phyloP scores from a whole-genome alignment of 2,329 filamentous ascomycete species.

The Fusarium praegraminearum region DNA sequence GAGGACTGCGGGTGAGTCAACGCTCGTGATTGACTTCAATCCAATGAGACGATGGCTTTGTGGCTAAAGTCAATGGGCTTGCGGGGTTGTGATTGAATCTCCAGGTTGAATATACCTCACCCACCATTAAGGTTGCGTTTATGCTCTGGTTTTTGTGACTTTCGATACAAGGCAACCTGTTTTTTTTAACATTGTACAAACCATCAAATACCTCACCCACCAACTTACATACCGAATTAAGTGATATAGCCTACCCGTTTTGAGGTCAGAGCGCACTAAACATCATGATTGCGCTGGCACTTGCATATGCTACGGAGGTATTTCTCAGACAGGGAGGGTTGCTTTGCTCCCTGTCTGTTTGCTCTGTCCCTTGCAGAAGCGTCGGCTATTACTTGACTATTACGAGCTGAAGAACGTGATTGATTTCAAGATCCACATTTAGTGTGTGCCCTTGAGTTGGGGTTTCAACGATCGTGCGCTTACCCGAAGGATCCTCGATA shows the following conservation, averaged over 20 bases:
- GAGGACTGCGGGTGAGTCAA: neutral
- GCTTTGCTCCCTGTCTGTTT: constrained; percentile 1
- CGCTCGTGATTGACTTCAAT: neutral
- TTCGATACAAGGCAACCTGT: too few species aligned
- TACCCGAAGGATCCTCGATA: constrained; percentile 17
- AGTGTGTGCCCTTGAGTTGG: neutral
- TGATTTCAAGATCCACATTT: constrained; percentile 20
- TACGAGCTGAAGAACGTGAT: constrained; percentile 7
- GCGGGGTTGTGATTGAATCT: constrained; percentile 10
- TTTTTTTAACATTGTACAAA: too few species aligned
- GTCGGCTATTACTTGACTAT: constrained; percentile 19
- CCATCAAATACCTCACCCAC: neutral
- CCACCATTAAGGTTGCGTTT: too few species aligned
- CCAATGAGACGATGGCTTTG: constrained; percentile 8
- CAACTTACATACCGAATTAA: constrained; percentile 4
- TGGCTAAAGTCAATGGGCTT: constrained; percentile 11
- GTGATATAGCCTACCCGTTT: constrained; percentile 6
- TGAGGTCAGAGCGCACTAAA: constrained; percentile 22
- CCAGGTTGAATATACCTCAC: constrained; percentile 2
- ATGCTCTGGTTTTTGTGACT: too few species aligned
- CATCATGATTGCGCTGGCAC: constrained; percentile 13
- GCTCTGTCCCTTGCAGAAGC: constrained; percentile 39
- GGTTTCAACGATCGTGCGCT: constrained; percentile 29
- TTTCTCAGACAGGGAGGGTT: neutral
- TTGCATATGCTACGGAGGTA: constrained; percentile 10